Conservation (phyloP, 2,329 filamentous ascomycete genomes). For the Paracoccidioides brasiliensis region DNA sequence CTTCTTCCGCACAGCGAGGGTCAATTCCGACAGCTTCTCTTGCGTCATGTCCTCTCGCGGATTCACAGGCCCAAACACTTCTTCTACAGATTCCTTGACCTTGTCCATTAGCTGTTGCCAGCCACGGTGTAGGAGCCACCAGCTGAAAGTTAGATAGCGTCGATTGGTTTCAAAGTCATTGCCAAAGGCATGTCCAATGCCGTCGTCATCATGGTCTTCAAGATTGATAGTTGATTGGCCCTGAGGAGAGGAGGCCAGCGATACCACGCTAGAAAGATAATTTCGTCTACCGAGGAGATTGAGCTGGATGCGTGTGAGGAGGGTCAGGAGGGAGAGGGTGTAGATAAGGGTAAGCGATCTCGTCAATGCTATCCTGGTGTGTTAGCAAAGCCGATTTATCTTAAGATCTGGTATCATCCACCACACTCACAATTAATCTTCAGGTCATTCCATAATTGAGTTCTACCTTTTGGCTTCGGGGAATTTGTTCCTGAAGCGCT, state of each 20-base stretch:
- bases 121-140: constrained; percentile 90
- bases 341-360: constrained; percentile 86
- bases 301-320: constrained; percentile 88
- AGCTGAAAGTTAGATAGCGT: constrained; percentile 89
- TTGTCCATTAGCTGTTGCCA: constrained; percentile 71
- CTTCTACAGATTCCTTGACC: constrained; percentile 73
- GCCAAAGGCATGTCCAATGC: constrained; percentile 62
- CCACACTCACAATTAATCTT: constrained; percentile 71
- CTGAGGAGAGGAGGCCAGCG: constrained; percentile 63
- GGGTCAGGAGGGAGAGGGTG: constrained; percentile 72
- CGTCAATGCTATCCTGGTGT: constrained; percentile 55
- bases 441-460: constrained; percentile 92
- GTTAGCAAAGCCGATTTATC: background rate
- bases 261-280: constrained; percentile 90
- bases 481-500: constrained; percentile 38
- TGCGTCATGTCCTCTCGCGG: constrained; percentile 79
- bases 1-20: constrained; percentile 67
- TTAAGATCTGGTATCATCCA: too few relatives aligned
- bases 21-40: constrained; percentile 64
- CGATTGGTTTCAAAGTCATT: constrained; percentile 95
- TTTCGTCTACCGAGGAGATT: constrained; percentile 92
- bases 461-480: constrained; percentile 57
- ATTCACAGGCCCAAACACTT: constrained; percentile 79
- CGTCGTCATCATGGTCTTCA: constrained; percentile 87
- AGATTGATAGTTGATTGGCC: constrained; percentile 67